A percentile compares a stretch with the other conserved stretches of the same genome.
Conservation (phyloP, 2,329 filamentous ascomycete genomes). For the Calycina herbarum region DNA sequence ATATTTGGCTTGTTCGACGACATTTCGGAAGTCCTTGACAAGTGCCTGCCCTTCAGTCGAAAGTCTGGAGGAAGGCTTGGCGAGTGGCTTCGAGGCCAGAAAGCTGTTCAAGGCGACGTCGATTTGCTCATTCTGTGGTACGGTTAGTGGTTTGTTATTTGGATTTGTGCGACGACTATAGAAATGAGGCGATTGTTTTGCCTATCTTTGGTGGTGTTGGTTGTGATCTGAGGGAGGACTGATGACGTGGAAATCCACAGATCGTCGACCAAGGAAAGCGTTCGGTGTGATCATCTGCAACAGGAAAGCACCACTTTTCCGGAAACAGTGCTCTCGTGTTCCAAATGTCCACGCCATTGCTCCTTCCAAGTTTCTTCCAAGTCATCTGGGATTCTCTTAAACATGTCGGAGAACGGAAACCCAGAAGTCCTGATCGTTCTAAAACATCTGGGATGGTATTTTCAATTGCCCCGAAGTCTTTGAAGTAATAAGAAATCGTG, state of each 20-base stretch:
- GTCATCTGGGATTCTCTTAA: too few relatives aligned
- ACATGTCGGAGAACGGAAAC: too few relatives aligned
- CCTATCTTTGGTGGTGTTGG: background rate
- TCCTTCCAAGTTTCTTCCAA: too few relatives aligned
- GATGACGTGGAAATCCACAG: conserved; percentile 2
- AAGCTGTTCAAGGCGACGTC: conserved; percentile 92
- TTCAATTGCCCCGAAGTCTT: too few relatives aligned
- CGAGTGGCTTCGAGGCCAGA: conserved; percentile 68
- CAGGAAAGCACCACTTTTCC: background rate
- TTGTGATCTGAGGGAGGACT: background rate
- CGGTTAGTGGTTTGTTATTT: background rate
- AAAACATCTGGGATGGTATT: too few relatives aligned
- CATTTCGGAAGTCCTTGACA: conserved; percentile 72
- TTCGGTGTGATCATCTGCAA: background rate
- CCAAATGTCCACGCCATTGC: too few relatives aligned
- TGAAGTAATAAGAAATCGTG: too few relatives aligned
- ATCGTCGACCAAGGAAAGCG: background rate
- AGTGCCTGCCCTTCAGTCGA: conserved; percentile 81
- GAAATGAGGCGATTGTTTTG: background rate
- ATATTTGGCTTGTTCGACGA: conserved; percentile 81
- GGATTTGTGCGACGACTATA: background rate
- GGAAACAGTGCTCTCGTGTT: background rate
- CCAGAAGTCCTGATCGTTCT: too few relatives aligned
- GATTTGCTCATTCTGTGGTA: conserved; percentile 64
- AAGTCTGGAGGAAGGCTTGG: conserved; percentile 71